Evolutionary conservation across 2,329 filamentous ascomycete species (phyloP).

Genomic region (Aspergillus fischeri): DNA sequence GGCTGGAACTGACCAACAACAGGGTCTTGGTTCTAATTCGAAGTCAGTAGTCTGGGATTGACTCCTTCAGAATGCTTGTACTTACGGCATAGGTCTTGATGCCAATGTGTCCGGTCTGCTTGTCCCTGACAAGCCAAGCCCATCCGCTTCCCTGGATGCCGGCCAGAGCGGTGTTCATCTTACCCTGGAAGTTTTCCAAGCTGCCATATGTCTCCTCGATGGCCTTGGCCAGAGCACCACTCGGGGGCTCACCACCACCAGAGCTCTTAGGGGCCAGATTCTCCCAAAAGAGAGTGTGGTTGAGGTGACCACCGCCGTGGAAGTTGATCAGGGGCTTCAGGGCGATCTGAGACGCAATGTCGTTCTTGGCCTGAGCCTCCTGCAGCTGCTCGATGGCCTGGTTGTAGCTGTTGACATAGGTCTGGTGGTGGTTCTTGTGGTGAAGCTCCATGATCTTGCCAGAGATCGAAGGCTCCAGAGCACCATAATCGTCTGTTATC

Average conservation of each 20-base stretch:
- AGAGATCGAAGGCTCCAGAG: constrained; percentile 79
- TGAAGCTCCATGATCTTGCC: constrained; percentile 96
- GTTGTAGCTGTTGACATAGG: constrained; percentile 89
- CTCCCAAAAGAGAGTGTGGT: constrained; percentile 65
- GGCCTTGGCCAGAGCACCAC: constrained; percentile 52
- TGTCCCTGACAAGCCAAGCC: constrained; percentile 61
- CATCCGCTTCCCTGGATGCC: constrained; percentile 64
- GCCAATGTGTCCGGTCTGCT: constrained; percentile 52
- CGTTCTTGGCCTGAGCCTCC: constrained; percentile 51
- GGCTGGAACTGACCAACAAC: constrained; percentile 79
- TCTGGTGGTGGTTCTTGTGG: constrained; percentile 91
- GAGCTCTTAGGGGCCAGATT: constrained; percentile 60
- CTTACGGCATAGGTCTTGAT: constrained; percentile 62
- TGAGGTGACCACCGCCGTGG: constrained; percentile 61
- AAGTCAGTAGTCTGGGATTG: constrained; percentile 5
- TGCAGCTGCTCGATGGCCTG: constrained; percentile 67
- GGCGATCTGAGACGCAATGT: constrained; percentile 55
- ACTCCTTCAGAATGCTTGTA: neutral
- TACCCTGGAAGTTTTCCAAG: constrained; percentile 57
- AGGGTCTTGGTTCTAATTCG: constrained; percentile 71
- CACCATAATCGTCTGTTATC: constrained; percentile 81
- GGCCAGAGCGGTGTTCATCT: constrained; percentile 61
- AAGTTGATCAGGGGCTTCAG: constrained; percentile 61
- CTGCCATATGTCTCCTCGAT: constrained; percentile 59
- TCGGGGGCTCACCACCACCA: constrained; percentile 61